Percentiles rank a stretch among this genome's conserved stretches.
phyloP scores from a whole-genome alignment of 1,139 yeast species.

The Pneumocystis murina region DNA sequence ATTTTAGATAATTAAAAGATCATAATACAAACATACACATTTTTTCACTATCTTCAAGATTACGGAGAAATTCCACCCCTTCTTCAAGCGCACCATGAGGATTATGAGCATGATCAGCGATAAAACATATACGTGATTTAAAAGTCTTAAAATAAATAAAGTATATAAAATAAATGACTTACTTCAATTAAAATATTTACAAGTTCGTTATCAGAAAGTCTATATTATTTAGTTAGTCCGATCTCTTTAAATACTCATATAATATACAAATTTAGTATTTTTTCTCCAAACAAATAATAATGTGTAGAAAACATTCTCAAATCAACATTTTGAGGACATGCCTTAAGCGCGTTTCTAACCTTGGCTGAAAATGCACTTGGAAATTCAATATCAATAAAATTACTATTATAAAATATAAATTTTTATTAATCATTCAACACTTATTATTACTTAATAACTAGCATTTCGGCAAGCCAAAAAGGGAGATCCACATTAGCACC shows the following conservation, averaged over 20 bases:
- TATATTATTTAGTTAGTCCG: slow-evolving; percentile 3
- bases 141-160: slow-evolving; percentile 29
- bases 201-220: slow-evolving; percentile 6
- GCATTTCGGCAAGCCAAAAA: slow-evolving; percentile 70
- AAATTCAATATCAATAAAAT: slow-evolving; percentile 23
- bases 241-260: background rate
- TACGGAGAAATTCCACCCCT: slow-evolving; percentile 37
- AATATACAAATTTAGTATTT: slow-evolving; percentile 23
- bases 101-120: slow-evolving; percentile 57
- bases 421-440: slow-evolving; percentile 14
- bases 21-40: slow-evolving; percentile 19
- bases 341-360: slow-evolving; percentile 66
- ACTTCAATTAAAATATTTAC: slow-evolving; percentile 8
- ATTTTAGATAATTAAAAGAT: background rate
- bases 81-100: slow-evolving; percentile 27
- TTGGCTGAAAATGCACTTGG: slow-evolving; percentile 32
- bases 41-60: slow-evolving; percentile 65
- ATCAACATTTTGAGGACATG: slow-evolving; percentile 56
- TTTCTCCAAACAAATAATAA: slow-evolving; percentile 52
- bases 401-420: slow-evolving; percentile 1
- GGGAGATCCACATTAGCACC: slow-evolving; percentile 69
- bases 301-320: slow-evolving; percentile 51
- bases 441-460: slow-evolving; percentile 39
- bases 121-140: slow-evolving; percentile 49
- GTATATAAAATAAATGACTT: background rate